Evolutionary conservation across 2,329 filamentous ascomycete species (phyloP), one percentile per base, ranked within the genome.

Genomic region (Kalaharituber pfeilii): DNA sequence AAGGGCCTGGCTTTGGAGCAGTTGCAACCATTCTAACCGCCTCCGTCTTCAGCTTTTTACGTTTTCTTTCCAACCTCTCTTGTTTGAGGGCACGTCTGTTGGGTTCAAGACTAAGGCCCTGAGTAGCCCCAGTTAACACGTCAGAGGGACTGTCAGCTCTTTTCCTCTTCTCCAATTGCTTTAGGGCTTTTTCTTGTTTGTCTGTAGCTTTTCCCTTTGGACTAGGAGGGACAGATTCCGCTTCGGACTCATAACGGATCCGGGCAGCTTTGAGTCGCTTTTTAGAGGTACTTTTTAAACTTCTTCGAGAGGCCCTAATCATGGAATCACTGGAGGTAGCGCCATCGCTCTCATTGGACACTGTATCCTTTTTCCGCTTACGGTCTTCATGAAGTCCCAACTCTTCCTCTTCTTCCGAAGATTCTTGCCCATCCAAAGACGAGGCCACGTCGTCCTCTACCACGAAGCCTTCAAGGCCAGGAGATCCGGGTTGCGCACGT

Each of bases 401-500:
- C 7, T 13, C 11, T 47, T 47, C 42, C 2, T 13, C 13, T 2
- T 47, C 42, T 15, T 15, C 15, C 5, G 4, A 47, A 15, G 42
- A 24, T 13, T 24, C 42, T 20, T 15, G 20, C 33, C 7, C 42
- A 9, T 22, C 11, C 42, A 18, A 11, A 22, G 42, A 47, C 13
- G 42, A 47, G 18, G 22, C 22, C n/a, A 20, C 42, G 25, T 47
- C 22, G 4, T 47, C 42, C 15, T 22, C 22, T 13, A 47, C 24
- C 18, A 47, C 24, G 42, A 47, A 47, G 5, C 42, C 42, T 13
- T 47, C 42, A 5, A 47, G 42, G 13, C 13, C n/a, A 47, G 42
- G n/a, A 9, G 30, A 36, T 9, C n/a, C 30, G n/a, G 9, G 9
- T n/a, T n/a, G n/a, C 42, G 42, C 49, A 50, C 56, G 53, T 51